A percentile compares a stretch with the other conserved stretches of the same genome.
Evolutionary conservation across 306 rosid genomes (phyloP).

Genomic region (Morella rubra): DNA sequence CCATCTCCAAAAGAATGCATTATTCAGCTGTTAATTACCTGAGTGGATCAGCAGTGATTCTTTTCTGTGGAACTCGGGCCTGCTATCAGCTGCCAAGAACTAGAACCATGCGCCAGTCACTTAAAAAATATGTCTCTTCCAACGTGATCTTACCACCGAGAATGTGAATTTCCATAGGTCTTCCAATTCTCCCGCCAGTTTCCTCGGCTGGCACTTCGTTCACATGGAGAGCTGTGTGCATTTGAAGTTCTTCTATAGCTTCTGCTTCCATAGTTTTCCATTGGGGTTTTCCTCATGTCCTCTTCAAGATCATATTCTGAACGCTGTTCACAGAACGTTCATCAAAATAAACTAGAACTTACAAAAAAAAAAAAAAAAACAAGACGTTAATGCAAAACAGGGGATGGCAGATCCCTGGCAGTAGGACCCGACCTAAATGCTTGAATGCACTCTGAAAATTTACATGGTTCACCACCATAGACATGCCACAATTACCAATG

Average conservation of each 20-base stretch:
- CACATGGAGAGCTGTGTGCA: conserved; percentile 43
- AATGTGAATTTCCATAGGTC: conserved; percentile 40
- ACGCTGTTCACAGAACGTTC: conserved; percentile 50
- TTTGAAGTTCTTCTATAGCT: conserved; percentile 53
- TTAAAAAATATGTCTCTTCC: background rate
- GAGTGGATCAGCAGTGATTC: background rate
- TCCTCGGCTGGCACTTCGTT: conserved; percentile 35
- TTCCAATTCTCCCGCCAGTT: conserved; percentile 38
- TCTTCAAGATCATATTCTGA: conserved; percentile 81
- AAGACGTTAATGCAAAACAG: background rate
- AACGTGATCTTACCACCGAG: conserved; percentile 29
- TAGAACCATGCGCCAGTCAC: background rate
- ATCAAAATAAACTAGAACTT: conserved; percentile 9
- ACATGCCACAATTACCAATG: background rate
- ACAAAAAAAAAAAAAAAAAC: no score
- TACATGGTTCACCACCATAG: background rate
- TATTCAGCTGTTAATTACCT: background rate
- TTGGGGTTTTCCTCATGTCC: conserved; percentile 62
- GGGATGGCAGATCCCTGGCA: background rate
- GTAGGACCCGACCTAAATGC: background rate
- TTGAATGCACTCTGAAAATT: conserved; percentile 2
- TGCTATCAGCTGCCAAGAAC: background rate
- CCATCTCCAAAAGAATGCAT: background rate
- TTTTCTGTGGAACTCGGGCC: background rate
- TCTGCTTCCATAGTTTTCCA: conserved; percentile 49